These are phyloP conservation scores for Lactarius psammicola DNA, from an alignment of 768 basidiomycete genomes.

Conservation along the genomic window DNA sequence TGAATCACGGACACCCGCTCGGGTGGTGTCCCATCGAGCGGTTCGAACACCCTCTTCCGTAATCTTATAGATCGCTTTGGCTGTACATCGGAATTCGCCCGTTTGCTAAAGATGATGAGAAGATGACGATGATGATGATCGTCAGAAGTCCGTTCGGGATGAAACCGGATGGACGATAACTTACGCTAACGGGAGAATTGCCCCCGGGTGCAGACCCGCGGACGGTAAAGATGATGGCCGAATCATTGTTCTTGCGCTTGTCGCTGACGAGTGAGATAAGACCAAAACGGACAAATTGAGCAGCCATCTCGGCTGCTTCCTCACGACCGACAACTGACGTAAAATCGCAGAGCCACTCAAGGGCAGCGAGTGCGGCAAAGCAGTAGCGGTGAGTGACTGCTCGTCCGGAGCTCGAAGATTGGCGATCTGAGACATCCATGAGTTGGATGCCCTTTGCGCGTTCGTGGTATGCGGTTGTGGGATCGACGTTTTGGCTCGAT, in stretches of 20 bases:
- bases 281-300: slow-evolving; percentile 95
- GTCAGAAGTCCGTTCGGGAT: slow-evolving; percentile 22
- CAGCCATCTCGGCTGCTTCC: slow-evolving; percentile 96
- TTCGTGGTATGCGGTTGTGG: slow-evolving; percentile 74
- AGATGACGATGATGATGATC: too few species aligned
- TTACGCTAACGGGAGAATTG: slow-evolving; percentile 70
- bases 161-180: slow-evolving; percentile 33
- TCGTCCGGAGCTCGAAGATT: slow-evolving; percentile 46
- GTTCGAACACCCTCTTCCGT: slow-evolving; percentile 87
- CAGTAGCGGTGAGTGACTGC: slow-evolving; percentile 59
- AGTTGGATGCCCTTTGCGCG: slow-evolving; percentile 71
- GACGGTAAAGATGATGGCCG: slow-evolving; percentile 90
- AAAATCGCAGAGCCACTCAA: slow-evolving; percentile 98
- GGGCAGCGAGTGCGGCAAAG: slow-evolving; percentile 81
- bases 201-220: slow-evolving; percentile 75
- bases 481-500: slow-evolving; percentile 49
- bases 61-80: slow-evolving; percentile 92
- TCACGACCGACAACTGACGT: slow-evolving; percentile 94
- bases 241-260: slow-evolving; percentile 88
- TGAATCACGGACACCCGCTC: slow-evolving; percentile 49
- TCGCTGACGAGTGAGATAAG: slow-evolving; percentile 87
- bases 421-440: slow-evolving; percentile 66
- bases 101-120: slow-evolving; percentile 58
- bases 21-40: slow-evolving; percentile 71
- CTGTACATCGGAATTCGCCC: slow-evolving; percentile 95